These are phyloP conservation scores for Oropetium thomaeum DNA, from an alignment of 176 grass and related monocot species.

Conservation along the genomic window DNA sequence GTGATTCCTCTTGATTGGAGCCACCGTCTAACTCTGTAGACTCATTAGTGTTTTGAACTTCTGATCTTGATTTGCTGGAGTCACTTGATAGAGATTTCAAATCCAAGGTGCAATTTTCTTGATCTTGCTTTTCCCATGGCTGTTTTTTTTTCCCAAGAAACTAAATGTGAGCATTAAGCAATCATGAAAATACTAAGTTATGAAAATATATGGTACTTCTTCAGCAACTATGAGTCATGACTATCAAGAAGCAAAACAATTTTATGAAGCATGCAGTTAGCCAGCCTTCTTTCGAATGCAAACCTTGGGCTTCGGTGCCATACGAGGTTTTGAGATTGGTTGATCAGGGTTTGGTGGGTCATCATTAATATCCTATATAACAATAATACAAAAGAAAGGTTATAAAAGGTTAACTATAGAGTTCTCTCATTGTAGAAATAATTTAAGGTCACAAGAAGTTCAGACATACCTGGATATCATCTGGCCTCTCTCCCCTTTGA, in stretches of 20 bases:
- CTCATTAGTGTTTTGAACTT: slow-evolving; percentile 7
- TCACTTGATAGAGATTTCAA: slow-evolving; percentile 17
- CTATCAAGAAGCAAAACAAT: not conserved
- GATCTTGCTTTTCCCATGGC: slow-evolving; percentile 49
- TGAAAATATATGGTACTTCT: not conserved
- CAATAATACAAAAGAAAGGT: not conserved
- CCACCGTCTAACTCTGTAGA: not conserved
- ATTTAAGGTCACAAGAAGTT: slow-evolving; percentile 1
- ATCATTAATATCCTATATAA: slow-evolving; percentile 55
- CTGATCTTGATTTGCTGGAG: not conserved
- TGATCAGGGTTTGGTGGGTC: slow-evolving; percentile 58
- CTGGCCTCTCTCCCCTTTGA: slow-evolving; percentile 62
- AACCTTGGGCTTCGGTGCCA: slow-evolving; percentile 70
- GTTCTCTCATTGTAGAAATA: not conserved
- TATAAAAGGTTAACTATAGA: not conserved
- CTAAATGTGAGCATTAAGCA: slow-evolving; percentile 13
- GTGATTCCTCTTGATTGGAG: not conserved
- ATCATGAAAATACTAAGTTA: slow-evolving; percentile 2
- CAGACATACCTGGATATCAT: slow-evolving; percentile 54
- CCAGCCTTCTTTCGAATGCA: not conserved
- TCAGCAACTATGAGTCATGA: not conserved
- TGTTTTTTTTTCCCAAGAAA: slow-evolving; percentile 43
- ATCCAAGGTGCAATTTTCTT: slow-evolving; percentile 21
- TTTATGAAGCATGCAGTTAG: not conserved
- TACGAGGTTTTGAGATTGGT: slow-evolving; percentile 50